Evolutionary conservation across 805 yeast genomes (phyloP).

Genomic region (Hanseniaspora thailandica): DNA sequence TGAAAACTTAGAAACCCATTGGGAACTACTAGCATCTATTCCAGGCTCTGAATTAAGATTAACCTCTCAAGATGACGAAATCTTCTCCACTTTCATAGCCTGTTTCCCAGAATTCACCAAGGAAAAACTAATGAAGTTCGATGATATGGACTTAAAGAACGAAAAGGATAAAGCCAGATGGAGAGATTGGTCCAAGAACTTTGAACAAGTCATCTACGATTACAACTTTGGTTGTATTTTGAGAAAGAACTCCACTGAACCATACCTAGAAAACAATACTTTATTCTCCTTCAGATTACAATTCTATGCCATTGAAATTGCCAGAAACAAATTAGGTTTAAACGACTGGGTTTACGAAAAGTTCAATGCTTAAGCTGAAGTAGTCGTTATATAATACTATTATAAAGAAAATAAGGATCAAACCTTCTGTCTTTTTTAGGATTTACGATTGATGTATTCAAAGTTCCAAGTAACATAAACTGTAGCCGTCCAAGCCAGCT

Average conservation of each 20-base stretch:
- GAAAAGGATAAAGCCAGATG: constrained; percentile 72
- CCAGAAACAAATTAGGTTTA: constrained; percentile 78
- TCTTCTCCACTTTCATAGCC: constrained; percentile 45
- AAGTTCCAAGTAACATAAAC: too few species aligned
- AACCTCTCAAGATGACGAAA: constrained; percentile 61
- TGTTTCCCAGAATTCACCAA: constrained; percentile 83
- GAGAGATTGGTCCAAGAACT: constrained; percentile 75
- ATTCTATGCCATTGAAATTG: constrained; percentile 88
- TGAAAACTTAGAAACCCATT: constrained; percentile 87
- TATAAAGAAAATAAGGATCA: background rate
- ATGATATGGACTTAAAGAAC: constrained; percentile 75
- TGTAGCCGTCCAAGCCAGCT: too few species aligned
- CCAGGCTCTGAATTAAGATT: constrained; percentile 71
- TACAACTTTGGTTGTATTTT: constrained; percentile 90
- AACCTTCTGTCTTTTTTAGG: background rate
- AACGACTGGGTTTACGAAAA: constrained; percentile 61
- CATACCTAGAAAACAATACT: constrained; percentile 72
- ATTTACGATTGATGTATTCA: too few species aligned
- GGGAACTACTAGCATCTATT: constrained; percentile 61
- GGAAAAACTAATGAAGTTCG: constrained; percentile 42
- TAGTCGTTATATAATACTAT: background rate
- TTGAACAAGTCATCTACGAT: constrained; percentile 73
- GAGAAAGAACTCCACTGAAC: constrained; percentile 58
- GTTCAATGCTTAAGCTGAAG: background rate
- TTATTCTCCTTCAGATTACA: constrained; percentile 87